A percentile compares a stretch with the other conserved stretches of the same genome.
These are phyloP conservation scores for Oryza rufipogon DNA, from an alignment of 176 grass and related monocot species.

Conservation along the genomic window DNA sequence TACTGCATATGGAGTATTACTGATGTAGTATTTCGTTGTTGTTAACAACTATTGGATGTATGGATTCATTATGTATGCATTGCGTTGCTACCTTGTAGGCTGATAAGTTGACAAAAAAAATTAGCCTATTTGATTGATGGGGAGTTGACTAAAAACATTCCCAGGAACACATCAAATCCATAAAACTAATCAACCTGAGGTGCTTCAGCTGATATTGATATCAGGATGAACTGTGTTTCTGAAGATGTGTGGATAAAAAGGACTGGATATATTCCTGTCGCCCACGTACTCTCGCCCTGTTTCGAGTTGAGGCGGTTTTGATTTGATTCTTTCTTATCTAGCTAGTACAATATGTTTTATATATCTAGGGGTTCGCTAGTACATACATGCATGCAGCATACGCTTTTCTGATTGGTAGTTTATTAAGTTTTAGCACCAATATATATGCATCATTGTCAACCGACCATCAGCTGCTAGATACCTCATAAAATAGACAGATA, in stretches of 20 bases:
- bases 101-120: slow-evolving; percentile 28
- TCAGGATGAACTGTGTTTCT: not conserved
- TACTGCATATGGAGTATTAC: no score
- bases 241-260: not conserved
- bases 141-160: slow-evolving; percentile 1
- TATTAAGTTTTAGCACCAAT: not conserved
- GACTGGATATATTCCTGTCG: not conserved
- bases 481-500: slow-evolving; percentile 16
- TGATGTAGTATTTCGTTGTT: not conserved
- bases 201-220: not conserved
- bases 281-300: not conserved
- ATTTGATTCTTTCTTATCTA: not conserved
- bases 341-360: not conserved
- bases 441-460: slow-evolving; percentile 22
- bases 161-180: not conserved
- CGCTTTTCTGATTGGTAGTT: not conserved
- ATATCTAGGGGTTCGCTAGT: not conserved
- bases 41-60: not conserved
- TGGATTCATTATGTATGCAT: not conserved
- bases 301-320: not conserved
- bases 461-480: slow-evolving; percentile 25
- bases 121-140: not conserved
- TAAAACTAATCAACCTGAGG: slow-evolving; percentile 3
- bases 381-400: not conserved
- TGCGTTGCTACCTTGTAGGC: not conserved